These are phyloP conservation scores for Dittrichia graveolens DNA, from an alignment of 129 eudicot species.

Conservation along the genomic window DNA sequence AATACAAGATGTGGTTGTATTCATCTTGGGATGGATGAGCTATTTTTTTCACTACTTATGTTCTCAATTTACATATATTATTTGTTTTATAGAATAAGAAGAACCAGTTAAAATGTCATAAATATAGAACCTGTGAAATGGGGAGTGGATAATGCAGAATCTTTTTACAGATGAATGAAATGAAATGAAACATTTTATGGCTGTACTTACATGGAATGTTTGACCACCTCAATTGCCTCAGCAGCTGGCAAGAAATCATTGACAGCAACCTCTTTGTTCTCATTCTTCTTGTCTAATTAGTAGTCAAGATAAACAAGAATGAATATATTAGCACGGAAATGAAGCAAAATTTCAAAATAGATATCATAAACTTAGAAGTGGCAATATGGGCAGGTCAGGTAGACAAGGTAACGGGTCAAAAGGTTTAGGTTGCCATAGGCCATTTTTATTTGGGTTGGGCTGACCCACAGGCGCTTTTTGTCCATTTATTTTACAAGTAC, in stretches of 20 bases:
- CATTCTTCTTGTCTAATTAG: constrained; percentile 84
- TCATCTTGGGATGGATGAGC: not conserved
- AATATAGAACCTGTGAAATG: too few relatives aligned
- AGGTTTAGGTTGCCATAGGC: not conserved
- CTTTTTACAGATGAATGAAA: not conserved
- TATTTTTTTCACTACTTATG: not conserved
- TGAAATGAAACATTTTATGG: not conserved
- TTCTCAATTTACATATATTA: not conserved
- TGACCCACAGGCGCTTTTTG: not conserved
- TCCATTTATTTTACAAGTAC: not conserved
- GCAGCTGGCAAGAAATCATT: constrained; percentile 82
- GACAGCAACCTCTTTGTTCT: constrained; percentile 97
- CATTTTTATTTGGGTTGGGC: not conserved
- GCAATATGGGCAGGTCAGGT: not conserved
- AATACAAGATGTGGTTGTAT: not conserved
- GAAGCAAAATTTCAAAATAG: not conserved
- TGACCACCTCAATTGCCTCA: constrained; percentile 76
- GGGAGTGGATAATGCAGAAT: not conserved
- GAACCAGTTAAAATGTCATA: not conserved
- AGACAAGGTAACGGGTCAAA: not conserved
- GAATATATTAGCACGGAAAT: not conserved
- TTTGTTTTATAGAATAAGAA: not conserved
- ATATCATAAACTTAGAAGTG: not conserved
- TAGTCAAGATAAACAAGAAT: constrained; percentile 32
- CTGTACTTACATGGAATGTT: constrained; percentile 79